A percentile compares a stretch with the other conserved stretches of the same genome.
phyloP scores from a whole-genome alignment of 192 early-diverging fungal species.

The Neocallimastix lanati region DNA sequence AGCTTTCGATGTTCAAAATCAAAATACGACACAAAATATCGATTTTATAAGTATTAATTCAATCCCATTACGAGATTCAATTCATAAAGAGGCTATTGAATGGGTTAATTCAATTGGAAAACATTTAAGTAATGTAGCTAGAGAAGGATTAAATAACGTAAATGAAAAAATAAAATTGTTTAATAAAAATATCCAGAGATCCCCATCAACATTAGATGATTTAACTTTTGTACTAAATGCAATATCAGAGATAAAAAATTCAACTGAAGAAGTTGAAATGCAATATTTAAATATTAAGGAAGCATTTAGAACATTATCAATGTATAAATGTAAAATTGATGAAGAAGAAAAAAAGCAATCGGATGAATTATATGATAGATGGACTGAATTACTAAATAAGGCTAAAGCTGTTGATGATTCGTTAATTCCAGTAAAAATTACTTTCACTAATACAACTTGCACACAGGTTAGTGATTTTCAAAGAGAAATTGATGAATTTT shows the following conservation, averaged over 20 bases:
- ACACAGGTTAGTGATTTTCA: slow-evolving; percentile 34
- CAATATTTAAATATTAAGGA: slow-evolving; percentile 30
- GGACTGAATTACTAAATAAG: slow-evolving; percentile 24
- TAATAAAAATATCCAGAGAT: slow-evolving; percentile 22
- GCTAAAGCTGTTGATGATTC: slow-evolving; percentile 25
- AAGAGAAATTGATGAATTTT: slow-evolving; percentile 19
- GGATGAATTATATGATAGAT: slow-evolving; percentile 16
- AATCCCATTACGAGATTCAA: slow-evolving; percentile 23
- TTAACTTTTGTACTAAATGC: slow-evolving; percentile 40
- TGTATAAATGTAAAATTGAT: slow-evolving; percentile 27
- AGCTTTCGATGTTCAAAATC: slow-evolving; percentile 31
- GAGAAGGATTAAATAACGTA: slow-evolving; percentile 16
- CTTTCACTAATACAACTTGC: slow-evolving; percentile 33
- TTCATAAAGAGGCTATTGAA: slow-evolving; percentile 25
- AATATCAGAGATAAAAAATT: slow-evolving; percentile 26
- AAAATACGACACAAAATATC: slow-evolving; percentile 21
- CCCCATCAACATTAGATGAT: slow-evolving; percentile 30
- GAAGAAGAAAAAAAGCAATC: slow-evolving; percentile 15
- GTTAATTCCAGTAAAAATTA: slow-evolving; percentile 33
- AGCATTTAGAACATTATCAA: slow-evolving; percentile 28
- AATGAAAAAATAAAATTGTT: slow-evolving; percentile 17
- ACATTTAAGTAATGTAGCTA: slow-evolving; percentile 24
- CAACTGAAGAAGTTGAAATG: slow-evolving; percentile 35
- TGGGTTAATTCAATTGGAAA: slow-evolving; percentile 42
- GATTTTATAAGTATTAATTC: slow-evolving; percentile 35